A percentile compares a stretch with the other conserved stretches of the same genome.
Evolutionary conservation across 768 basidiomycete species (phyloP).

Genomic region (Lactarius tabidus): DNA sequence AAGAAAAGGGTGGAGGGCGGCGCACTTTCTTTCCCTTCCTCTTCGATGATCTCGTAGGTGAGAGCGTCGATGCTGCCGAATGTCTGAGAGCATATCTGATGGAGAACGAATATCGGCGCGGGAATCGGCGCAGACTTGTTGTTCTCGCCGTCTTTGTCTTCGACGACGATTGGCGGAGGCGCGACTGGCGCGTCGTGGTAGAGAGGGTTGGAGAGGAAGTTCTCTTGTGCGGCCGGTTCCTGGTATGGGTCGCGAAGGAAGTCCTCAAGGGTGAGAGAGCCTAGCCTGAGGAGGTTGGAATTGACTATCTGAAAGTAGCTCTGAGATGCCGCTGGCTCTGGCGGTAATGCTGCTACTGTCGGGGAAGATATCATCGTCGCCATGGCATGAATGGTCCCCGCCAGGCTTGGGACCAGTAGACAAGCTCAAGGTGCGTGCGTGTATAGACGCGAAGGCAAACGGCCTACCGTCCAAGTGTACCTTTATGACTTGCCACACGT

Average conservation of each 20-base stretch:
- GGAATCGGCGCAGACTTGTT: constrained; percentile 2
- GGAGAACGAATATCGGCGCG: constrained; percentile 23
- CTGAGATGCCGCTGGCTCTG: not conserved
- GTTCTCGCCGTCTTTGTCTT: constrained; percentile 7
- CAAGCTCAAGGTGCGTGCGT: not conserved
- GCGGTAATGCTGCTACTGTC: too few species aligned
- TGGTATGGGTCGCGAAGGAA: constrained; percentile 20
- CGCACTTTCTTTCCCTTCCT: constrained; percentile 21
- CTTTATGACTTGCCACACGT: not conserved
- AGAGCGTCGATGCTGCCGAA: constrained; percentile 28
- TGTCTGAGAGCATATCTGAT: constrained; percentile 29
- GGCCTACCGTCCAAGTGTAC: too few species aligned
- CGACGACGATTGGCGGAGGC: not conserved
- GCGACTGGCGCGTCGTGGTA: constrained; percentile 11
- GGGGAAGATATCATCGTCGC: not conserved
- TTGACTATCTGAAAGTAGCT: constrained; percentile 17
- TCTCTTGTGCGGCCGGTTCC: constrained; percentile 10
- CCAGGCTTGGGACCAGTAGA: not conserved
- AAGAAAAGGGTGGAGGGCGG: not conserved
- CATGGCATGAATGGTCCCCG: not conserved
- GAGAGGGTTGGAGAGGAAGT: not conserved
- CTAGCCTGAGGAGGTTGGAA: constrained; percentile 22
- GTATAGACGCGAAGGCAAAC: not conserved
- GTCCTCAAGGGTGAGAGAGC: constrained; percentile 22
- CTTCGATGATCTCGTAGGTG: constrained; percentile 27